Evolutionary conservation across 2,329 filamentous ascomycete species (phyloP).

Genomic region (Diaporthe nobilis): DNA sequence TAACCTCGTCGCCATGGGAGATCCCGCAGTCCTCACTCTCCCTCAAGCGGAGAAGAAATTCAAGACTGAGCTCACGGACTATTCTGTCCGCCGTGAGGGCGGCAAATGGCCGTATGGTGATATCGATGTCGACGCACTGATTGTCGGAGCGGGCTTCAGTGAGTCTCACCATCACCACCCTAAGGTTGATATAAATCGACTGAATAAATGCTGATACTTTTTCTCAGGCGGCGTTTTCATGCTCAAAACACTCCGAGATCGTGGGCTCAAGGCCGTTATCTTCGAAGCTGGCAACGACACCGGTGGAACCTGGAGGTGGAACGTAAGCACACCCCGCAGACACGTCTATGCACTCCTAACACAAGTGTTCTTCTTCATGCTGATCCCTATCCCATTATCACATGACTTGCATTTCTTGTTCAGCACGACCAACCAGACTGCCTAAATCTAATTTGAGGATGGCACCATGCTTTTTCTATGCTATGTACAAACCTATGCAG

Average conservation of each 20-base stretch:
- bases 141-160: conserved; percentile 63
- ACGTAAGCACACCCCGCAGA: conserved; percentile 46
- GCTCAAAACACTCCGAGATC: conserved; percentile 65
- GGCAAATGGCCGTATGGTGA: conserved; percentile 58
- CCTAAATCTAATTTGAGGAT: neutral
- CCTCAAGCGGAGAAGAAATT: conserved; percentile 52
- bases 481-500: neutral
- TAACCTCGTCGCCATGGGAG: conserved; percentile 43
- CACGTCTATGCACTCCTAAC: too few species aligned
- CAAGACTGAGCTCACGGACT: conserved; percentile 58
- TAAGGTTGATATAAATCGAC: neutral
- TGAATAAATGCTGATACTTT: neutral
- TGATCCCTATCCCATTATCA: neutral
- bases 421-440: too few species aligned
- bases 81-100: conserved; percentile 49
- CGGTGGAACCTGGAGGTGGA: conserved; percentile 70
- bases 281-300: conserved; percentile 66
- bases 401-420: neutral
- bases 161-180: conserved; percentile 27
- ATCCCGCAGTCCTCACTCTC: conserved; percentile 29
- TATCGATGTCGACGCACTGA: conserved; percentile 59
- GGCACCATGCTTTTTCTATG: neutral
- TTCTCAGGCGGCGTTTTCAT: conserved; percentile 60
- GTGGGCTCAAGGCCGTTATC: conserved; percentile 62
- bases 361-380: neutral